Conservation (phyloP, 345 rosid genomes). For the Triadica sebifera region DNA sequence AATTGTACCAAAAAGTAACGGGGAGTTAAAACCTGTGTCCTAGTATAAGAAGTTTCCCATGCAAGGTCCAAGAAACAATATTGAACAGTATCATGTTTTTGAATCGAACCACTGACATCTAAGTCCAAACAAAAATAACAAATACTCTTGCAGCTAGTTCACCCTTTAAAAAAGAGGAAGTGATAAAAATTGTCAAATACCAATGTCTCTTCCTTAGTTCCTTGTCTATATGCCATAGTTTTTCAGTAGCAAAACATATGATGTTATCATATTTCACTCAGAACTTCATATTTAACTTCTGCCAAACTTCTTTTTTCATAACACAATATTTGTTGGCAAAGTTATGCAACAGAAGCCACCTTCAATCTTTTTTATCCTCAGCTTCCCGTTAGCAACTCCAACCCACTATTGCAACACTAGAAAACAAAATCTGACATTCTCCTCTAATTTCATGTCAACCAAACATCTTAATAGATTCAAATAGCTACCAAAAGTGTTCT, state of each 20-base stretch:
- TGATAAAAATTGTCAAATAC: no score
- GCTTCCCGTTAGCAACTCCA: no score
- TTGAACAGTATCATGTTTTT: background rate
- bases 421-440: background rate
- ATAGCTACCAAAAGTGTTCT: background rate
- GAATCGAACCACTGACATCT: background rate
- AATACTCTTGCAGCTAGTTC: background rate
- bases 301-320: background rate
- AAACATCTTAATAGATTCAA: background rate
- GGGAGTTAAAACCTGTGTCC: background rate
- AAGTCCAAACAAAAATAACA: background rate
- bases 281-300: background rate
- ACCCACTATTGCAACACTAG: background rate
- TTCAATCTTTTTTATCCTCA: background rate
- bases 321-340: background rate
- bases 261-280: background rate
- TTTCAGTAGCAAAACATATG: background rate
- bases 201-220: no score
- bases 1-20: background rate
- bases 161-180: no score
- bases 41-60: background rate
- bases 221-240: background rate
- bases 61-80: background rate
- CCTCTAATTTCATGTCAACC: background rate
- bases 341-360: background rate